These are phyloP conservation scores for Nicotiana obtusifolia DNA, from an alignment of 257 asterid species.

Conservation along the genomic window DNA sequence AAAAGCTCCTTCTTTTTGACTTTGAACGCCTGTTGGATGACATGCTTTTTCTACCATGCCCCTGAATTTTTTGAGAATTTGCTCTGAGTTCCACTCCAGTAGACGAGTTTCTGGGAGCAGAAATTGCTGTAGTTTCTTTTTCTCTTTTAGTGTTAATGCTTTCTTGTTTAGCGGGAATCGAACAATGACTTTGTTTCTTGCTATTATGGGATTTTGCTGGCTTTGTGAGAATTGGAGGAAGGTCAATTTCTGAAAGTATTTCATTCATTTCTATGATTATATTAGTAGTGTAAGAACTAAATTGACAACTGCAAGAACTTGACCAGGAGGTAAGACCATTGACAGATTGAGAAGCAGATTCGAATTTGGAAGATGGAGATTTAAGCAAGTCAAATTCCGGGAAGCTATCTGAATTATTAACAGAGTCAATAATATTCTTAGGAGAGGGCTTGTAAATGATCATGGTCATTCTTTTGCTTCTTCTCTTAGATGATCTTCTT, in stretches of 20 bases:
- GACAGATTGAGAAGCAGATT: slow-evolving; percentile 21
- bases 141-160: neutral
- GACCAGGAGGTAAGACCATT: slow-evolving; percentile 17
- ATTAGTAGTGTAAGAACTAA: slow-evolving; percentile 43
- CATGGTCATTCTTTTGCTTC: slow-evolving; percentile 45
- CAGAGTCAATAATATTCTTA: slow-evolving; percentile 3
- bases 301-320: slow-evolving; percentile 11
- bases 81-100: slow-evolving; percentile 53
- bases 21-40: slow-evolving; percentile 18
- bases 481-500: slow-evolving; percentile 40
- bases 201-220: too few relatives aligned
- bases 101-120: slow-evolving; percentile 17
- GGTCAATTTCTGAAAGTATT: slow-evolving; percentile 38
- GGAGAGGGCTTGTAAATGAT: slow-evolving; percentile 78
- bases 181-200: neutral
- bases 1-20: slow-evolving; percentile 18
- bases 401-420: slow-evolving; percentile 7
- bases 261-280: slow-evolving; percentile 51
- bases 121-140: slow-evolving; percentile 20
- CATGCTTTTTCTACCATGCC: slow-evolving; percentile 30
- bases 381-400: slow-evolving; percentile 32
- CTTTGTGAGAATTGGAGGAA: slow-evolving; percentile 49
- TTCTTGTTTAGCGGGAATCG: neutral
- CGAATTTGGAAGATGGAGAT: slow-evolving; percentile 34
- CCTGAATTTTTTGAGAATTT: slow-evolving; percentile 27